These are phyloP conservation scores for Tripidium arundinaceum DNA, from an alignment of 202 grass and related monocot species.

Conservation along the genomic window DNA sequence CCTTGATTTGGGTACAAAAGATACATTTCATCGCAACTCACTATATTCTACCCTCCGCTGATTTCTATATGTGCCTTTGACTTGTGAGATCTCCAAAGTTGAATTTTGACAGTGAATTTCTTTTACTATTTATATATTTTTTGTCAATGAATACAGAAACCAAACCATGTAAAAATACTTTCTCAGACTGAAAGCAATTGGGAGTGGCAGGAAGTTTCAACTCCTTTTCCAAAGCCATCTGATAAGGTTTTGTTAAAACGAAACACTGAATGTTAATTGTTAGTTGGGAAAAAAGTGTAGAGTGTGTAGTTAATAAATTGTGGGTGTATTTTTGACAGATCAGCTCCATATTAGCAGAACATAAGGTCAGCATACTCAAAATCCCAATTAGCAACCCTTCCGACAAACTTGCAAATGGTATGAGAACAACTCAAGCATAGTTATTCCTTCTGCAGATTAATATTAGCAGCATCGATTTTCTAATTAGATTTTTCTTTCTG, in stretches of 20 bases:
- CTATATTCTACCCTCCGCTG: not conserved
- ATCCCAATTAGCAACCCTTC: slow-evolving; percentile 58
- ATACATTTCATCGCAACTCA: not conserved
- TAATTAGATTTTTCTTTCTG: not conserved
- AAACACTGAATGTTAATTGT: not conserved
- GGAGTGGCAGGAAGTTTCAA: slow-evolving; percentile 67
- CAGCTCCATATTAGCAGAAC: slow-evolving; percentile 47
- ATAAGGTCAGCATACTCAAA: slow-evolving; percentile 63
- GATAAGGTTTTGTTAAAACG: slow-evolving; percentile 55
- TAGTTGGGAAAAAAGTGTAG: not conserved
- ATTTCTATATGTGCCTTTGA: too few species aligned
- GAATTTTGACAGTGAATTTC: not conserved
- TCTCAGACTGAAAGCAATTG: slow-evolving; percentile 45
- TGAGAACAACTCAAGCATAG: slow-evolving; percentile 4
- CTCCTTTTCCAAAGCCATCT: slow-evolving; percentile 58
- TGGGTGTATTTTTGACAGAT: slow-evolving; percentile 54
- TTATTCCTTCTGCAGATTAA: slow-evolving; percentile 3
- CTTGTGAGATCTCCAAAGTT: too few species aligned
- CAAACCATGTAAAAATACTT: not conserved
- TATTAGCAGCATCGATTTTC: not conserved
- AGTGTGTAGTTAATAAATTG: not conserved
- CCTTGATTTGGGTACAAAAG: slow-evolving; percentile 16
- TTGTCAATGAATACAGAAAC: not conserved
- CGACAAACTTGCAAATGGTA: slow-evolving; percentile 69
- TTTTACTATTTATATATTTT: not conserved